These are phyloP conservation scores for Phaeosphaeria sp. DNA, from an alignment of 2,329 filamentous ascomycete genomes.

Conservation along the genomic window DNA sequence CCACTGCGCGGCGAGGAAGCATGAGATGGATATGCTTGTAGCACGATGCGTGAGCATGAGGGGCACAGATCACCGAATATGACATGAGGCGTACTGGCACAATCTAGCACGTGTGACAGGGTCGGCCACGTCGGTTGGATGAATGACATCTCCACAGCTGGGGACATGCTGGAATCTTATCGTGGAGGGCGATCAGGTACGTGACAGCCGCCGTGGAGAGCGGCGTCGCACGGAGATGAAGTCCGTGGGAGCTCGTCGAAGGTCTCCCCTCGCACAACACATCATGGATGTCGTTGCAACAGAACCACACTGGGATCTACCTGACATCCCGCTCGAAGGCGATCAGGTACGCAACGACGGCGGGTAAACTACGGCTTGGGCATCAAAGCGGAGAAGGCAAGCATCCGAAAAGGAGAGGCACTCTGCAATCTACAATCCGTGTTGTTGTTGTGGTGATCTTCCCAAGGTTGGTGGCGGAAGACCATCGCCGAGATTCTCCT, in stretches of 20 bases:
- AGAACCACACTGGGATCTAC: not conserved
- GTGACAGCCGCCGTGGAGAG: not conserved
- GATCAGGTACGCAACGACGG: not conserved
- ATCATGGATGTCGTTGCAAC: not conserved
- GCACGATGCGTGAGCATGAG: conserved; percentile 4
- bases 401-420: not conserved
- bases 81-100: not conserved
- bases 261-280: not conserved
- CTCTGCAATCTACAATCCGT: not conserved
- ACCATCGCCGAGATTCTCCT: not conserved
- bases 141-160: not conserved
- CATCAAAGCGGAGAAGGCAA: not conserved
- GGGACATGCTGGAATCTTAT: not conserved
- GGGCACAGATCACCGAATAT: not conserved
- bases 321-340: not conserved
- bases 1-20: conserved; percentile 8
- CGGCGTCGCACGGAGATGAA: conserved; percentile 1
- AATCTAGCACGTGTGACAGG: not conserved
- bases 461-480: not conserved
- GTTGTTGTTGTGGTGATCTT: not conserved
- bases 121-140: not conserved
- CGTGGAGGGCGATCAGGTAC: conserved; percentile 1
- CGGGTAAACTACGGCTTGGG: conserved; percentile 2
- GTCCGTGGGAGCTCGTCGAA: not conserved
- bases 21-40: conserved; percentile 12